These are phyloP conservation scores for Pythium volutum DNA, from an alignment of 352 stramenopile species.

Conservation along the genomic window DNA sequence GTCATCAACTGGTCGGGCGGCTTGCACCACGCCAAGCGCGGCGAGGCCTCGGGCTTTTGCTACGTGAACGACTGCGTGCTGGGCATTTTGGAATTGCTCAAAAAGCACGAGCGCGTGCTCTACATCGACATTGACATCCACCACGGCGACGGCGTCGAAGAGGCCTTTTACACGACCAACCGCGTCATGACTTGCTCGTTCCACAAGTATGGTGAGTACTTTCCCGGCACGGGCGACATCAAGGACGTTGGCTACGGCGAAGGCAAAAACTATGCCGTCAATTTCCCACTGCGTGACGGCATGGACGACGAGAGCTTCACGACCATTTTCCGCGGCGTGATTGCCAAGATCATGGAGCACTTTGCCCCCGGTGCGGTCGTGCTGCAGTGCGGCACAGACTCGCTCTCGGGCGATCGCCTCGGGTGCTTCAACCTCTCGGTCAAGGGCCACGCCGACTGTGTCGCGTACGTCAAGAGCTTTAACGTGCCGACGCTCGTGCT, in stretches of 20 bases:
- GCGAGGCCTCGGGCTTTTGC: slow-evolving; percentile 98
- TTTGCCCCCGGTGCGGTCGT: slow-evolving; percentile 96
- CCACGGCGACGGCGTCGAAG: slow-evolving; percentile 98
- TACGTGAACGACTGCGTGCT: slow-evolving; percentile 99
- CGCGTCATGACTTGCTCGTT: slow-evolving; percentile 98
- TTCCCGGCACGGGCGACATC: slow-evolving; percentile 94
- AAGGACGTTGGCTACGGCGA: slow-evolving; percentile 84
- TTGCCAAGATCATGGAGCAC: slow-evolving; percentile 96
- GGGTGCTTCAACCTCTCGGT: slow-evolving; percentile 98
- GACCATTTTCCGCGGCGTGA: slow-evolving; percentile 88
- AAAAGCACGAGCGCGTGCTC: slow-evolving; percentile 95
- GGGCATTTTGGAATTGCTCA: slow-evolving; percentile 98
- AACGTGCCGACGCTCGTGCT: slow-evolving; percentile 96
- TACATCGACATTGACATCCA: slow-evolving; percentile 99
- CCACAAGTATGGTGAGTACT: slow-evolving; percentile 99
- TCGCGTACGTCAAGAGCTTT: slow-evolving; percentile 96
- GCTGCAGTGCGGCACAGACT: slow-evolving; percentile 98
- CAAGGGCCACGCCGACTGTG: slow-evolving; percentile 96
- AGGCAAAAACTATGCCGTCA: slow-evolving; percentile 98
- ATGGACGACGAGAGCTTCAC: slow-evolving; percentile 98
- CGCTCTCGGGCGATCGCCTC: slow-evolving; percentile 96
- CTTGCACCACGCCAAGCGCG: slow-evolving; percentile 98
- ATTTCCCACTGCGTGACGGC: slow-evolving; percentile 97
- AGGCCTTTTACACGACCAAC: slow-evolving; percentile 99
- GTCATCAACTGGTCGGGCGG: slow-evolving; percentile 99